Conservation (phyloP, 768 basidiomycete genomes). For the Lactarius hatsudake region DNA sequence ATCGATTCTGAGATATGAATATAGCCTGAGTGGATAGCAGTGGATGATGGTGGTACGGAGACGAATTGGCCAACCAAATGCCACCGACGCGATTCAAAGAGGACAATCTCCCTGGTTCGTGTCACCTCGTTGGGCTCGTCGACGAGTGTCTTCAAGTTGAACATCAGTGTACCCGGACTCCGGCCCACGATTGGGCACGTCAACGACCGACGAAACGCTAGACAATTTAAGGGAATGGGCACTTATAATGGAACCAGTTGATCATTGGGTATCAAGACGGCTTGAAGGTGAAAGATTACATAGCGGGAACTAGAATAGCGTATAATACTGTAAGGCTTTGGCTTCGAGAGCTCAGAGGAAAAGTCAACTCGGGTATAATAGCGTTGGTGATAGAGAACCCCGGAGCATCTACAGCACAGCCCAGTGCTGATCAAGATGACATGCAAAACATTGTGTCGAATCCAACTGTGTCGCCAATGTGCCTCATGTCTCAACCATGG, state of each 20-base stretch:
- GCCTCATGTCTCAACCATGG: not conserved
- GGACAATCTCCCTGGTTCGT: slow-evolving; percentile 35
- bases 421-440: not conserved
- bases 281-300: not conserved
- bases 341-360: not conserved
- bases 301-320: not conserved
- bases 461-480: not conserved
- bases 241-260: slow-evolving; percentile 8
- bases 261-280: not conserved
- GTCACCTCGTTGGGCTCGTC: too few relatives aligned
- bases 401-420: not conserved
- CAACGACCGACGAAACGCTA: not conserved
- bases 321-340: not conserved
- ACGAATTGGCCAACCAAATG: slow-evolving; percentile 43
- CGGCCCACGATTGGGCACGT: slow-evolving; percentile 46
- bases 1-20: slow-evolving; percentile 53
- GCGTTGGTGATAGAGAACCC: not conserved
- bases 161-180: slow-evolving; percentile 40
- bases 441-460: not conserved
- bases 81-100: slow-evolving; percentile 64
- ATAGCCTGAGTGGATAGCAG: slow-evolving; percentile 38
- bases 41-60: not conserved
- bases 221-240: not conserved
- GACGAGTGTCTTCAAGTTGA: slow-evolving; percentile 30
- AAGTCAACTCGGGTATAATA: not conserved